Evolutionary conservation across 768 basidiomycete genomes (phyloP).

Genomic region (Clathrus columnatus): DNA sequence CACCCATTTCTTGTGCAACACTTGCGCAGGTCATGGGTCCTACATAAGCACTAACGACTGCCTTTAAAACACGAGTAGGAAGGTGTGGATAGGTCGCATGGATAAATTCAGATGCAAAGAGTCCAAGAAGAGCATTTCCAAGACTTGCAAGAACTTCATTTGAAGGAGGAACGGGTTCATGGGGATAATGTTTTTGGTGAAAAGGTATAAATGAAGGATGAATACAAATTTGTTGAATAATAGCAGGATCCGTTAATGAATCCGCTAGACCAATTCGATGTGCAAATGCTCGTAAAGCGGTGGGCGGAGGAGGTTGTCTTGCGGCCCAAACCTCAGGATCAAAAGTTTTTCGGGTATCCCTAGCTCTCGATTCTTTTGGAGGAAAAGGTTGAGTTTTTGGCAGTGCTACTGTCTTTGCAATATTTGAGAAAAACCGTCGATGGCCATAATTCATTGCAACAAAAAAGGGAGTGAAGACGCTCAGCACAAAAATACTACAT

Average conservation of each 20-base stretch:
- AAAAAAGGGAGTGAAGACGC: not conserved
- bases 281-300: constrained; percentile 66
- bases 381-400: constrained; percentile 4
- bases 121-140: constrained; percentile 83
- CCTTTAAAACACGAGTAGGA: constrained; percentile 85
- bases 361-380: constrained; percentile 1
- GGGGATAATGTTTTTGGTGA: constrained; percentile 48
- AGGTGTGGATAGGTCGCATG: constrained; percentile 79
- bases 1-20: constrained; percentile 83
- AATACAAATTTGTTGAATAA: constrained; percentile 68
- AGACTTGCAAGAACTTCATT: constrained; percentile 70
- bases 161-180: constrained; percentile 43
- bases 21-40: constrained; percentile 76
- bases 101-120: constrained; percentile 82
- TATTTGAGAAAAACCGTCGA: constrained; percentile 6
- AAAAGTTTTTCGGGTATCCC: constrained; percentile 26
- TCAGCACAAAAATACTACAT: not conserved
- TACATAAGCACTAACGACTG: constrained; percentile 86
- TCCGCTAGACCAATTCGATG: constrained; percentile 66
- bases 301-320: constrained; percentile 60
- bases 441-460: constrained; percentile 9
- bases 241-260: constrained; percentile 42
- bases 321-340: constrained; percentile 61
- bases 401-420: constrained; percentile 3
- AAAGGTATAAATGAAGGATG: constrained; percentile 60